phyloP scores from a whole-genome alignment of 331 rosid genomes.

The Acacia pycnantha region DNA sequence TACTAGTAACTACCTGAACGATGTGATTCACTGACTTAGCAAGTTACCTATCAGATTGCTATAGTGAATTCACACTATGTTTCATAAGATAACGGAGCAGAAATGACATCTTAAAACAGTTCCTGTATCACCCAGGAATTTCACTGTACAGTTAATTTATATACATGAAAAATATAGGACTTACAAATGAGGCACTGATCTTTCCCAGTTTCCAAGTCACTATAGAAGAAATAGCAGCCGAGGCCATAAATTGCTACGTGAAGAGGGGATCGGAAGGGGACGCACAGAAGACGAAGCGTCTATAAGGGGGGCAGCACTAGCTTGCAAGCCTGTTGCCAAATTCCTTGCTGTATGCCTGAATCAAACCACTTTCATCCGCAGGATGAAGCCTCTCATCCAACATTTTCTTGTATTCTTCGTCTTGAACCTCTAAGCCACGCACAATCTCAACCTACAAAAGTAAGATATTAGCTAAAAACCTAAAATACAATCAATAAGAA shows the following conservation, averaged over 20 bases:
- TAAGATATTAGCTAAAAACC: background rate
- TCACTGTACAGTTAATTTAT: slow-evolving; percentile 23
- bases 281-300: background rate
- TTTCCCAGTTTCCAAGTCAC: background rate
- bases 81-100: background rate
- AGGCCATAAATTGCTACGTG: background rate
- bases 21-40: background rate
- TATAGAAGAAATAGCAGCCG: background rate
- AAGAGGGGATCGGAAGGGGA: background rate
- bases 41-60: background rate
- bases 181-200: background rate
- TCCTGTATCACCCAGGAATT: slow-evolving; percentile 14
- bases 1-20: background rate
- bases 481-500: slow-evolving; percentile 2
- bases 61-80: background rate
- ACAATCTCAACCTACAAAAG: slow-evolving; percentile 74
- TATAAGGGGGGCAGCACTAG: slow-evolving; percentile 32
- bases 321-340: slow-evolving; percentile 51
- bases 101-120: slow-evolving; percentile 12
- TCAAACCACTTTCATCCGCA: slow-evolving; percentile 53
- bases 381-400: slow-evolving; percentile 63
- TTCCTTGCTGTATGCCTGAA: slow-evolving; percentile 56
- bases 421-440: slow-evolving; percentile 67
- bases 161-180: slow-evolving; percentile 30
- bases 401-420: slow-evolving; percentile 65